Evolutionary conservation across 208 protist genomes (phyloP), one percentile per base, ranked within the genome.

Genomic region (Trypanosoma lewisi): DNA sequence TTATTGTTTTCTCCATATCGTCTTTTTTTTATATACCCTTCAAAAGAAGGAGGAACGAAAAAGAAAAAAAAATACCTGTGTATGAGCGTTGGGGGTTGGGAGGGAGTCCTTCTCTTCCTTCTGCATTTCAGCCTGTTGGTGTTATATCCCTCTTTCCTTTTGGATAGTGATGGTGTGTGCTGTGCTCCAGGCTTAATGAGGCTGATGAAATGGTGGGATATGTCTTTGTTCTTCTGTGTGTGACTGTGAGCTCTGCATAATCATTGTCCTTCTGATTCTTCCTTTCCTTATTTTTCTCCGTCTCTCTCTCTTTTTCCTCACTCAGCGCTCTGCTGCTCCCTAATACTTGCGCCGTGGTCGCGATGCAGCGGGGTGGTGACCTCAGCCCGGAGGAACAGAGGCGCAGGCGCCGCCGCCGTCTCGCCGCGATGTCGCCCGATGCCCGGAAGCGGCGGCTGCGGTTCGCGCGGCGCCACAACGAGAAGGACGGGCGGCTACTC

Each of bases 391-490:
- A 82, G 23, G 85, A 88, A 54, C 36, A 70, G 30, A 67, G 52
- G 39, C 72, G 85, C 14, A 65, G 73, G 5, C 64, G 62, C 16
- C 78, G 77, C 11, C 34, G 37, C 5, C 34, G 54, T 34, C 39
- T 60, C 37, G 54, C 54, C 14, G 5, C n/a, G 39, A 90, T 82
- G 67, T 81, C 81, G 0, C 75, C 80, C 0, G 77, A 83, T 67
- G 82, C 87, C 60, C 84, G 82, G n/a, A 78, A 76, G 16, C 67
- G 64, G 14, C 53, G 77, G 4, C 61, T 83, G 19, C 83, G 85
- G 60, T 94, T 91, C 60, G 48, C 68, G 21, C 82, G 88, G 9
- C 76, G 88, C 1, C 88, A 94, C 68, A 95, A 93, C 64, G 89
- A 95, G 47, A 76, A 80, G 27, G 85, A 95, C 55, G 85, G 75